These are phyloP conservation scores for Uronychia binucleata DNA, from an alignment of 73 alveolate genomes.

Conservation along the genomic window DNA sequence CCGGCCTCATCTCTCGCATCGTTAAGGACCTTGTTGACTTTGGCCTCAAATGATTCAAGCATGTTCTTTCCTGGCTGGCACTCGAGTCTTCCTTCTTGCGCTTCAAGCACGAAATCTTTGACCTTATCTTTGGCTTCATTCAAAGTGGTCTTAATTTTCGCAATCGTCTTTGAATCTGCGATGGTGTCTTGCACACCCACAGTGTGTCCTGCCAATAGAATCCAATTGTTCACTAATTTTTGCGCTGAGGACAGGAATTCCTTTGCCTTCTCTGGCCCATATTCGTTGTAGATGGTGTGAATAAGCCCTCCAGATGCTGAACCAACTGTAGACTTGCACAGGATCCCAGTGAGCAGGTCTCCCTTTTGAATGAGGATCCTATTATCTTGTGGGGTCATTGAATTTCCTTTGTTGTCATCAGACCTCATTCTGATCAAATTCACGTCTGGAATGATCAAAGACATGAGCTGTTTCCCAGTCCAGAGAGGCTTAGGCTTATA, in stretches of 20 bases:
- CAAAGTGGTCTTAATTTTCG: constrained; percentile 69
- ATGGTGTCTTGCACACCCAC: constrained; percentile 94
- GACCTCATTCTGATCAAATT: constrained; percentile 39
- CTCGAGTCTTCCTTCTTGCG: constrained; percentile 93
- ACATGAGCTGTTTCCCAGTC: constrained; percentile 97
- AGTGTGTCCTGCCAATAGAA: constrained; percentile 86
- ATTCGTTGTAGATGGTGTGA: constrained; percentile 91
- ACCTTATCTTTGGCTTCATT: constrained; percentile 69
- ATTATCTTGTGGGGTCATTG: constrained; percentile 52
- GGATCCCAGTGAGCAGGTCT: constrained; percentile 93
- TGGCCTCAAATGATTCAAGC: constrained; percentile 96
- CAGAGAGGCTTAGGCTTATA: constrained; percentile 98
- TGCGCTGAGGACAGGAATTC: constrained; percentile 90
- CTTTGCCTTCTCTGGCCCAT: constrained; percentile 82
- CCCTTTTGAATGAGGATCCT: constrained; percentile 91
- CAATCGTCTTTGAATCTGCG: constrained; percentile 77
- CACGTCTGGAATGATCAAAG: constrained; percentile 94
- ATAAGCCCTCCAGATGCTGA: constrained; percentile 90
- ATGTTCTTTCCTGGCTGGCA: constrained; percentile 97
- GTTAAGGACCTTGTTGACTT: constrained; percentile 89
- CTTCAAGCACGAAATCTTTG: constrained; percentile 59
- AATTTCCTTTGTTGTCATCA: constrained; percentile 53
- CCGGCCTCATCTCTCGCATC: constrained; percentile 98
- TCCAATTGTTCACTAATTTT: constrained; percentile 94
- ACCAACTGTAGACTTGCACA: constrained; percentile 94